Evolutionary conservation across 78 protist genomes (phyloP).

Genomic region (Tieghemostelium lacteum): DNA sequence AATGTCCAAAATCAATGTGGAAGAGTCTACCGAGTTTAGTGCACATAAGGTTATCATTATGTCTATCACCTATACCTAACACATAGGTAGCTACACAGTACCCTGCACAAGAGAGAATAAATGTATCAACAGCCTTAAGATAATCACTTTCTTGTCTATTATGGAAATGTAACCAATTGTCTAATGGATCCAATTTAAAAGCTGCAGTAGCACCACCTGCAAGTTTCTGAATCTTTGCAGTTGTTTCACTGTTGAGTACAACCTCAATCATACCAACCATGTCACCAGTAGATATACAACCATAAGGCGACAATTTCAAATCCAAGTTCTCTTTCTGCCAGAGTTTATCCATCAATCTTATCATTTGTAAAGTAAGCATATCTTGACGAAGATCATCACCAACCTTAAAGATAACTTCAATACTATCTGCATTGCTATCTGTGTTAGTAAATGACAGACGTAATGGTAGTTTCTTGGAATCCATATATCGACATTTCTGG

Average conservation of each 20-base stretch:
- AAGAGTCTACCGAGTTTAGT: slow-evolving; percentile 91
- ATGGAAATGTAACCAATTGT: slow-evolving; percentile 84
- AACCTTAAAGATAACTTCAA: slow-evolving; percentile 90
- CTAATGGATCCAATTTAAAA: slow-evolving; percentile 80
- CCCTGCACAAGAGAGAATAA: slow-evolving; percentile 90
- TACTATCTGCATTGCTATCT: slow-evolving; percentile 51
- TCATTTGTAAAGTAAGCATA: slow-evolving; percentile 91
- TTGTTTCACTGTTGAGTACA: slow-evolving; percentile 91
- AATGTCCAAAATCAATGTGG: slow-evolving; percentile 97
- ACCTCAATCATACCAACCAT: slow-evolving; percentile 96
- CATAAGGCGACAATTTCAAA: slow-evolving; percentile 87
- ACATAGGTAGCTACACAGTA: slow-evolving; percentile 98
- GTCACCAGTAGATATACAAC: slow-evolving; percentile 92
- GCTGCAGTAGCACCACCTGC: slow-evolving; percentile 93
- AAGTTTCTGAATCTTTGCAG: slow-evolving; percentile 82
- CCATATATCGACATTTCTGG: slow-evolving; percentile 90
- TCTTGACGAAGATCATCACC: slow-evolving; percentile 97
- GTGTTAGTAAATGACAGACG: slow-evolving; percentile 79
- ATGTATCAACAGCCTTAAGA: slow-evolving; percentile 82
- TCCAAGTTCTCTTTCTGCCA: slow-evolving; percentile 91
- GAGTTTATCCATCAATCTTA: slow-evolving; percentile 82
- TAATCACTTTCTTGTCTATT: slow-evolving; percentile 56
- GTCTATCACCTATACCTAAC: slow-evolving; percentile 99
- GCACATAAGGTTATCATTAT: slow-evolving; percentile 98
- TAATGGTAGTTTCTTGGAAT: slow-evolving; percentile 90